Conservation (phyloP, 805 yeast species). For the Candida ipomoeae region DNA sequence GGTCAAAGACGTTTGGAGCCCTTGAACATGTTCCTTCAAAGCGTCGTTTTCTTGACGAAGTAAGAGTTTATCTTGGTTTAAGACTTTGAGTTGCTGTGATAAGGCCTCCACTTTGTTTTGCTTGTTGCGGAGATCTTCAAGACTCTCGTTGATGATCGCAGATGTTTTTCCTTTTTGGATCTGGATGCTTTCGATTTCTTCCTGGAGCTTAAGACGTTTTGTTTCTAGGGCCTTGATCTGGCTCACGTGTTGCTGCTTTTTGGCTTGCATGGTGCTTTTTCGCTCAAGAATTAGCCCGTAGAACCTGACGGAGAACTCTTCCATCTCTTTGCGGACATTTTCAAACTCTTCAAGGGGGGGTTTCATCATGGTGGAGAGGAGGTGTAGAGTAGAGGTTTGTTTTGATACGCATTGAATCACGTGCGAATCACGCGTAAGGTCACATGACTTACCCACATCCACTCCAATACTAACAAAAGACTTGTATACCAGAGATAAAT, state of each 20-base stretch:
- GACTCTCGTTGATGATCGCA: constrained; percentile 23
- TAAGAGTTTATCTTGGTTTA: background rate
- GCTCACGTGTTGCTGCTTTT: constrained; percentile 31
- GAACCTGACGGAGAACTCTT: constrained; percentile 34
- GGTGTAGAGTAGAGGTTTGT: background rate
- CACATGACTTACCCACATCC: background rate
- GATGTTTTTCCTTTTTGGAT: constrained; percentile 25
- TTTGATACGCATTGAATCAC: background rate
- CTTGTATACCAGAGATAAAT: too few relatives aligned
- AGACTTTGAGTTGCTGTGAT: background rate
- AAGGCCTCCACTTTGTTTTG: constrained; percentile 24
- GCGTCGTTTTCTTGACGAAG: constrained; percentile 1
- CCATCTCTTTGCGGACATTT: constrained; percentile 34
- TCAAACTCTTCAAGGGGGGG: constrained; percentile 32
- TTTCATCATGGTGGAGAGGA: background rate
- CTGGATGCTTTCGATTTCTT: constrained; percentile 27
- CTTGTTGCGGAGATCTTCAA: constrained; percentile 25
- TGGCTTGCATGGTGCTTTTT: constrained; percentile 27
- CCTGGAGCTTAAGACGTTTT: constrained; percentile 28
- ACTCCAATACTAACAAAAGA: too few relatives aligned
- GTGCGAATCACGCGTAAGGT: background rate
- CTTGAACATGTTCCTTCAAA: constrained; percentile 31
- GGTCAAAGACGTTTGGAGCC: constrained; percentile 28
- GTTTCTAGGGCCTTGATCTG: constrained; percentile 28
- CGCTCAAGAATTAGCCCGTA: constrained; percentile 31